Conservation (phyloP, 2,329 filamentous ascomycete genomes). For the Leptographium flavum region DNA sequence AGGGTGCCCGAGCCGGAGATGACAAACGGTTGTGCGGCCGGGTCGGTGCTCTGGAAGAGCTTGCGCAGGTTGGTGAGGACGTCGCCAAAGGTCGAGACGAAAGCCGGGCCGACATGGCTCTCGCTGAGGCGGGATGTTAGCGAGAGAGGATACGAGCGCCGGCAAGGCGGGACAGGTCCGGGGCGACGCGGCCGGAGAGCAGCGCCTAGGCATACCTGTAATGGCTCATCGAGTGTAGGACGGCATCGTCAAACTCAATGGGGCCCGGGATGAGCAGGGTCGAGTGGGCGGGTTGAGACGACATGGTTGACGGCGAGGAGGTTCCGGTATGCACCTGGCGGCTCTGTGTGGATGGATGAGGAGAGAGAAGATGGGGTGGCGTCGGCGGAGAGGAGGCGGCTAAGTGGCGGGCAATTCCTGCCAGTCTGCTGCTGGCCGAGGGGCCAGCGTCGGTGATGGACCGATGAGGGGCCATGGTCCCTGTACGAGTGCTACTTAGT, state of each 20-base stretch:
- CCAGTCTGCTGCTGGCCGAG: constrained; percentile 16
- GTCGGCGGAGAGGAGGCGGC: constrained; percentile 14
- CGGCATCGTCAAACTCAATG: constrained; percentile 96
- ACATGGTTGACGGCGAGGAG: constrained; percentile 31
- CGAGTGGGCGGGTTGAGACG: constrained; percentile 44
- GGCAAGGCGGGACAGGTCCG: neutral
- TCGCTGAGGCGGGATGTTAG: constrained; percentile 41
- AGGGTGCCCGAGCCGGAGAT: constrained; percentile 90
- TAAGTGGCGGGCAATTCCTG: constrained; percentile 16
- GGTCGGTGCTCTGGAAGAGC: constrained; percentile 81
- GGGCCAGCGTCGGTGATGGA: constrained; percentile 4
- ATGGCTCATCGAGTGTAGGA: constrained; percentile 88
- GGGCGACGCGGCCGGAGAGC: too few relatives aligned
- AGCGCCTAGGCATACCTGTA: constrained; percentile 62
- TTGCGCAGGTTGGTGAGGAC: constrained; percentile 76
- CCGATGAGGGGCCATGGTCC: constrained; percentile 6
- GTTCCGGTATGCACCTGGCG: constrained; percentile 8
- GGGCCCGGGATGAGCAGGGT: constrained; percentile 91
- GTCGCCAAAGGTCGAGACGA: constrained; percentile 85
- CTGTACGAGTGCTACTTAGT: constrained; percentile 5
- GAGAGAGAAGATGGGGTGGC: constrained; percentile 13
- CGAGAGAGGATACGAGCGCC: neutral
- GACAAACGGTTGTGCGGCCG: constrained; percentile 77
- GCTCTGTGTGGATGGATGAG: neutral
- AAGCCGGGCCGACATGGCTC: constrained; percentile 80